phyloP scores from a whole-genome alignment of 495 filamentous ascomycete genomes.

The Penicillium waksmanii region DNA sequence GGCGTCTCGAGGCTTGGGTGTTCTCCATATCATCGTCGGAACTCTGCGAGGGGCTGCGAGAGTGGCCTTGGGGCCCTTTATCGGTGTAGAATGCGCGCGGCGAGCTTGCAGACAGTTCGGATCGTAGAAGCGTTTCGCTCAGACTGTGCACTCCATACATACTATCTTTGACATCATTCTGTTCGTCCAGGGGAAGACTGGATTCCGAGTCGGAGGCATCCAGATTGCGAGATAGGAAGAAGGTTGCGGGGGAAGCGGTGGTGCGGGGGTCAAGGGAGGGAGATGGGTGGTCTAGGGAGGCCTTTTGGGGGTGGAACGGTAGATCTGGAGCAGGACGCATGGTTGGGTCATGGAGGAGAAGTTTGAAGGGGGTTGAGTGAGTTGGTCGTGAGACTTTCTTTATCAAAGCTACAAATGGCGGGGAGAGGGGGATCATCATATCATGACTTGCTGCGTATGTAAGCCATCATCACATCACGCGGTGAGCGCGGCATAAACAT shows the following conservation, averaged over 20 bases:
- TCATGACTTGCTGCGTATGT: conserved; percentile 27
- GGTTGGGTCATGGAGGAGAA: conserved; percentile 22
- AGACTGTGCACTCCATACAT: conserved; percentile 69
- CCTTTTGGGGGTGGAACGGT: conserved; percentile 37
- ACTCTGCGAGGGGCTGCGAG: conserved; percentile 28
- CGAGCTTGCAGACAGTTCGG: conserved; percentile 19
- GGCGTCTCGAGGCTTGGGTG: conserved; percentile 24
- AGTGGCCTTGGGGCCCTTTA: conserved; percentile 9
- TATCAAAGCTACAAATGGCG: conserved; percentile 2
- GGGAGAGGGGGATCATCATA: conserved; percentile 8
- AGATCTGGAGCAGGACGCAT: conserved; percentile 49
- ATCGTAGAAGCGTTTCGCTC: conserved; percentile 53
- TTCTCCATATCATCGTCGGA: conserved; percentile 34
- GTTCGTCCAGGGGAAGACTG: conserved; percentile 29
- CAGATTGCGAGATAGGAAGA: conserved; percentile 48
- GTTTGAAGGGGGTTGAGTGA: conserved; percentile 9
- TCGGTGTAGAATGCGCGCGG: conserved; percentile 1
- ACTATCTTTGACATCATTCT: conserved; percentile 39
- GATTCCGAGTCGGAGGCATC: conserved; percentile 32
- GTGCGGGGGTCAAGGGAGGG: conserved; percentile 43
- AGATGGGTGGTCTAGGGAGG: conserved; percentile 36
- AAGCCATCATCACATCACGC: conserved; percentile 25
- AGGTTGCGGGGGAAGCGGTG: conserved; percentile 46
- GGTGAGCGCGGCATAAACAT: conserved; percentile 14
- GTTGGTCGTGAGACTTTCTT: not conserved